These are phyloP conservation scores for Aspergillus nidulans DNA, from an alignment of 495 filamentous ascomycete species.

Conservation along the genomic window DNA sequence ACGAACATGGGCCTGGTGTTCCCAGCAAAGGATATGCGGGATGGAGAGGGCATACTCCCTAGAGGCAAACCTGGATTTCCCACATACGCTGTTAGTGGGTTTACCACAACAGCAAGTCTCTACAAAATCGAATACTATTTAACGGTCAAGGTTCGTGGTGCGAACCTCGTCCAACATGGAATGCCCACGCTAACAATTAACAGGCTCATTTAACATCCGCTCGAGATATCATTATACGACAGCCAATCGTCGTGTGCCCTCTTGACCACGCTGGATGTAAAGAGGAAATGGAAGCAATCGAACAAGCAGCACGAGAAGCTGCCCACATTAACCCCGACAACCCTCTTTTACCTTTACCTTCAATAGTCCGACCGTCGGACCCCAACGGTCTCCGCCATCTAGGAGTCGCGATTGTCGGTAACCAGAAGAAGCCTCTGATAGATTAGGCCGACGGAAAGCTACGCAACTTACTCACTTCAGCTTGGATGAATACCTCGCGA, in stretches of 20 bases:
- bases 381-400: slow-evolving; percentile 69
- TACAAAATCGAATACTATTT: slow-evolving; percentile 99
- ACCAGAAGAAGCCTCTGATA: slow-evolving; percentile 82
- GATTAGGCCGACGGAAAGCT: slow-evolving; percentile 49
- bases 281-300: slow-evolving; percentile 97
- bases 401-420: slow-evolving; percentile 80
- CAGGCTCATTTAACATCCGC: slow-evolving; percentile 90
- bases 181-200: slow-evolving; percentile 1
- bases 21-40: slow-evolving; percentile 83
- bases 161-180: background rate
- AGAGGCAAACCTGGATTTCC: slow-evolving; percentile 84
- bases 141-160: slow-evolving; percentile 72
- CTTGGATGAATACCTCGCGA: background rate
- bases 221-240: slow-evolving; percentile 82
- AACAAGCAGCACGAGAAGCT: slow-evolving; percentile 90
- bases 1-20: slow-evolving; percentile 90
- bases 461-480: background rate
- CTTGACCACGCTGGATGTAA: slow-evolving; percentile 93
- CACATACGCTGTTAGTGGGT: slow-evolving; percentile 79
- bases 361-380: slow-evolving; percentile 75
- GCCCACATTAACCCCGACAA: slow-evolving; percentile 81
- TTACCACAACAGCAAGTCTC: slow-evolving; percentile 88
- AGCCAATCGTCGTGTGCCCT: slow-evolving; percentile 94
- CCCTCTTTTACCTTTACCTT: slow-evolving; percentile 76
- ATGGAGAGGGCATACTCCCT: slow-evolving; percentile 83